phyloP scores from a whole-genome alignment of 805 yeast genomes.

The Candida ovalis region DNA sequence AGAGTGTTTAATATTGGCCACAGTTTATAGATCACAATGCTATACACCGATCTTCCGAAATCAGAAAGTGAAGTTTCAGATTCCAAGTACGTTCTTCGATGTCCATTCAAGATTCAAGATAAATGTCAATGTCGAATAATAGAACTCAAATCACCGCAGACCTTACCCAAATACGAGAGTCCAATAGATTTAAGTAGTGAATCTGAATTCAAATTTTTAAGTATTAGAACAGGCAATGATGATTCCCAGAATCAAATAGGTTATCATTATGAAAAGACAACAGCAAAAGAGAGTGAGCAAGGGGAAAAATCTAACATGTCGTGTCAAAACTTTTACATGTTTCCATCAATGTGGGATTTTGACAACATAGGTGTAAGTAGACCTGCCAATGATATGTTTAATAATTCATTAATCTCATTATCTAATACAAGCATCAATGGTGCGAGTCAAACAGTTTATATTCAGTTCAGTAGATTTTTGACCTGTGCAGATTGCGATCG shows the following conservation, averaged over 20 bases:
- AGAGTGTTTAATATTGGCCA: not conserved
- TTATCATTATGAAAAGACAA: not conserved
- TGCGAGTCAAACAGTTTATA: slow-evolving; percentile 2
- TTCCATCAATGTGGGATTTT: slow-evolving; percentile 70
- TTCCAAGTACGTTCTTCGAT: slow-evolving; percentile 2
- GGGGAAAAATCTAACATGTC: not conserved
- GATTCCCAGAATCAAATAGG: not conserved
- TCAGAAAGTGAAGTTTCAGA: not conserved
- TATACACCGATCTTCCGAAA: not conserved
- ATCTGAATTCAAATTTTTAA: not conserved
- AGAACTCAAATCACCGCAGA: slow-evolving; percentile 1
- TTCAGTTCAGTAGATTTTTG: slow-evolving; percentile 46
- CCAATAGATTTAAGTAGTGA: not conserved
- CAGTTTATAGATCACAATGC: not conserved
- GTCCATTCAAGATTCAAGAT: slow-evolving; percentile 6
- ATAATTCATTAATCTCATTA: not conserved
- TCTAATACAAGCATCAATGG: slow-evolving; percentile 10
- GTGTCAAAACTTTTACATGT: slow-evolving; percentile 31
- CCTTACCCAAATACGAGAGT: not conserved
- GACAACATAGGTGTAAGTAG: slow-evolving; percentile 76
- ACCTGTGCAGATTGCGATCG: slow-evolving; percentile 75
- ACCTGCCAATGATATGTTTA: slow-evolving; percentile 15
- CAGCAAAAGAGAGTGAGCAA: too few relatives aligned
- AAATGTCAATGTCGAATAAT: slow-evolving; percentile 12
- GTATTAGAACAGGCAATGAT: not conserved